Percentiles rank a stretch among this genome's conserved stretches.
Conservation (phyloP, 148 eudicot genomes). For the Vaccinium macrocarpon region DNA sequence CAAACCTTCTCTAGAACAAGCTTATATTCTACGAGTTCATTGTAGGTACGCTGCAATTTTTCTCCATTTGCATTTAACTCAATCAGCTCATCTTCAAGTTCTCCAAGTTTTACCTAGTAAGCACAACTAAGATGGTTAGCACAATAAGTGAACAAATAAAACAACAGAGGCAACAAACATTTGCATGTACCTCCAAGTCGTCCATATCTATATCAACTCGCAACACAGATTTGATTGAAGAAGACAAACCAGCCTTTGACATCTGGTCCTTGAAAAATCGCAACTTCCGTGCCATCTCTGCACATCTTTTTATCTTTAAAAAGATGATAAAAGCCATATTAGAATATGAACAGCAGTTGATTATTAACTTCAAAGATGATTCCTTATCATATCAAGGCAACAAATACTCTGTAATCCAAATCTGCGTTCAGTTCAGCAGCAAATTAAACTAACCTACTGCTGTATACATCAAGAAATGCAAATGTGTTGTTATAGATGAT, state of each 20-base stretch:
- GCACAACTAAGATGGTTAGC: background rate
- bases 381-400: background rate
- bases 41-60: slow-evolving; percentile 76
- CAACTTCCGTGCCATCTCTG: slow-evolving; percentile 90
- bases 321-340: background rate
- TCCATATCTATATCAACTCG: slow-evolving; percentile 52
- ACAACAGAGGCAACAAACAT: slow-evolving; percentile 1
- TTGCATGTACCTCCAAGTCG: slow-evolving; percentile 69
- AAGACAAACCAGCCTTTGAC: slow-evolving; percentile 67
- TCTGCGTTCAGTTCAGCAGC: background rate
- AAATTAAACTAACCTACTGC: background rate
- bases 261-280: slow-evolving; percentile 78
- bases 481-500: background rate
- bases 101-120: slow-evolving; percentile 68
- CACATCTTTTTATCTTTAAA: slow-evolving; percentile 84
- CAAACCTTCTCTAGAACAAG: slow-evolving; percentile 81
- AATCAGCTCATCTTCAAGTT: slow-evolving; percentile 76
- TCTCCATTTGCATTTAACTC: slow-evolving; percentile 83
- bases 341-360: background rate
- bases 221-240: slow-evolving; percentile 41
- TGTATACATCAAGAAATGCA: background rate
- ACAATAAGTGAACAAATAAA: background rate
- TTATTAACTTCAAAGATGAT: background rate
- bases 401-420: background rate
- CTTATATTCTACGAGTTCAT: slow-evolving; percentile 86